A percentile compares a stretch with the other conserved stretches of the same genome.
Evolutionary conservation across 108 stramenopile species (phyloP).

Genomic region (Nannochloropsis salina): DNA sequence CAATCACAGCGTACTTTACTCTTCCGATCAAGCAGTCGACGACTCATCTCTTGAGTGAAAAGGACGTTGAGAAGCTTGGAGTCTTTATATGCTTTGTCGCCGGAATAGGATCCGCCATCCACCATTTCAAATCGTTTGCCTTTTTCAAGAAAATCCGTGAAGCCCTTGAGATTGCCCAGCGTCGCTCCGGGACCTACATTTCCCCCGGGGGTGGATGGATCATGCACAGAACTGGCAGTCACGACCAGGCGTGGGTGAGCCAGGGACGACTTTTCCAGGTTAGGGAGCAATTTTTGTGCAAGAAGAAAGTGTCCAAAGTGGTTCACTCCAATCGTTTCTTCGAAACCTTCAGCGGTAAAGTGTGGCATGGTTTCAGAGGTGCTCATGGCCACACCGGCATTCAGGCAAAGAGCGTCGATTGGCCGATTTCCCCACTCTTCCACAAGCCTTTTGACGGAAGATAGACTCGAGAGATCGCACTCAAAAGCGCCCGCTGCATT

Average conservation of each 20-base stretch:
- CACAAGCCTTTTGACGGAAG: slow-evolving; percentile 29
- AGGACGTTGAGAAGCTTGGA: slow-evolving; percentile 47
- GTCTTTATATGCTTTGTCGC: slow-evolving; percentile 47
- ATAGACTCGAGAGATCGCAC: slow-evolving; percentile 39
- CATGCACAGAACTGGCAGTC: slow-evolving; percentile 47
- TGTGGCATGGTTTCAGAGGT: slow-evolving; percentile 7
- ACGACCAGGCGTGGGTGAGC: slow-evolving; percentile 38
- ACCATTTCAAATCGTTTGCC: slow-evolving; percentile 43
- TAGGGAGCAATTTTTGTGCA: slow-evolving; percentile 69
- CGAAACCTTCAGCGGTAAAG: slow-evolving; percentile 85
- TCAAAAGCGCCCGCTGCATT: slow-evolving; percentile 41
- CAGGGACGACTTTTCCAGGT: slow-evolving; percentile 63
- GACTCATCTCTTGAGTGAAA: slow-evolving; percentile 38
- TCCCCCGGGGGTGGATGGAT: slow-evolving; percentile 46
- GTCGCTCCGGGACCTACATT: slow-evolving; percentile 37
- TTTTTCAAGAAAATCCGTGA: slow-evolving; percentile 25
- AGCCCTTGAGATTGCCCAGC: slow-evolving; percentile 40
- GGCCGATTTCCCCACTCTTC: slow-evolving; percentile 31
- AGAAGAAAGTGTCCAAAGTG: slow-evolving; percentile 91
- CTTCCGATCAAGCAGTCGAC: slow-evolving; percentile 27
- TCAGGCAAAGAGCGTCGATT: not conserved
- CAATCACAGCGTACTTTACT: slow-evolving; percentile 24
- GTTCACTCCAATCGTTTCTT: slow-evolving; percentile 91
- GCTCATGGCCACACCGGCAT: slow-evolving; percentile 15
- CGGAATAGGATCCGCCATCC: slow-evolving; percentile 37